Base-by-base conservation (phyloP, 2,329 filamentous ascomycete genomes). In the Sporothrix mexicana region DNA sequence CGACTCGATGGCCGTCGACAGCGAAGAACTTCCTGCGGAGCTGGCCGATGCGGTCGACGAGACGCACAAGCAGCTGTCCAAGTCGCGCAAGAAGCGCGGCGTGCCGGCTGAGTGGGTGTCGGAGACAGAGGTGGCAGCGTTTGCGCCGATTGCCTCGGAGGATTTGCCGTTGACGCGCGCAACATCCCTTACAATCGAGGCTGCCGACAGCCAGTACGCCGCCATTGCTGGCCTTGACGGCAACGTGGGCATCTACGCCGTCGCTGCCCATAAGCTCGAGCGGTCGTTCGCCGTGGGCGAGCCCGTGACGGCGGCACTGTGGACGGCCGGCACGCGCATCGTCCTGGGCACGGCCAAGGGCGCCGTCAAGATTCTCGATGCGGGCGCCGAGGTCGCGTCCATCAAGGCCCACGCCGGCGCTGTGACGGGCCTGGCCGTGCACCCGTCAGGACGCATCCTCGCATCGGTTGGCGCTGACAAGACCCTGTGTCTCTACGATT, bases 1-100 rank as follows among this genome's bases (percentile, higher is more conserved):
- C 41, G 96, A 98, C 80, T 91, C 92, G 20, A 99, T 99, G 96
- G 93, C 96, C 76, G 91, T 99, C 20, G 96, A 99, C 80, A 90
- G 88, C 71, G 90, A 94, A 77, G 89, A 88, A 30, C 85, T 99
- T 45, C 90, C 95, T 2, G 90, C 92, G 61, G 87, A 88, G 15
- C 84, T 98, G 67, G 85, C 89, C 23, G 88, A 88, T 71, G 90
- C 91, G 78, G 90, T 99, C 69, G 92, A 97, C 74, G 90, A 90
- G 80, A 93, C 92, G 78, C 93, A 97, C 80, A 87, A 92, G 80
- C 88, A 88, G 92, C 87, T 98, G 73, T 96, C 93, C 73, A 93
- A 94, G 80, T 92, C 92, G 66, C 93, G 96, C 79, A 93, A 95
- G 84, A 98, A 97, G 87, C 92, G 96, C 74, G 88, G 93, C 8